Conservation (phyloP, 1,284 basidiomycete genomes). For the Hemileia vastatrix region DNA sequence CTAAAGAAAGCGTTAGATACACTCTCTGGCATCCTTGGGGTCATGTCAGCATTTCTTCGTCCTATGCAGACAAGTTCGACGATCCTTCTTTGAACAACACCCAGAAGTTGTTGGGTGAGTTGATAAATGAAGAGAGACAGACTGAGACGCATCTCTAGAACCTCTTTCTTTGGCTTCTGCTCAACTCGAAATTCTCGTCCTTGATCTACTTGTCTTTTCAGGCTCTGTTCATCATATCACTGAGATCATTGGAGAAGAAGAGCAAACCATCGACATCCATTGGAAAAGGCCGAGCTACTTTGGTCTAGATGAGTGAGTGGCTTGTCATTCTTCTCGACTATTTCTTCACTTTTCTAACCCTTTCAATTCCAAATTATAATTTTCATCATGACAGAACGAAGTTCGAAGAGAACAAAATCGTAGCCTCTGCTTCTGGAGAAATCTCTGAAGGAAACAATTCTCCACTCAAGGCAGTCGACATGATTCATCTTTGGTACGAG, state of each 20-base stretch:
- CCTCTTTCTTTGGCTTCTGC: too few species aligned
- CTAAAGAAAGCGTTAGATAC: too few species aligned
- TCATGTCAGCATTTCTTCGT: too few species aligned
- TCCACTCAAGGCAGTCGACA: conserved; percentile 10
- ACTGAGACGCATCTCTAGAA: too few species aligned
- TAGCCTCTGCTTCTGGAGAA: conserved; percentile 12
- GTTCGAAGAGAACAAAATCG: background rate
- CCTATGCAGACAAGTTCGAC: conserved; percentile 5
- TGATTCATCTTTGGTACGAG: conserved; percentile 20
- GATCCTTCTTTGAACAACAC: conserved; percentile 9
- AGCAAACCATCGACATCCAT: conserved; percentile 12
- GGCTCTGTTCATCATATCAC: conserved; percentile 5
- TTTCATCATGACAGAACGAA: background rate
- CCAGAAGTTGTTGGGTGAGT: conserved; percentile 11
- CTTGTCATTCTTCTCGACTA: background rate
- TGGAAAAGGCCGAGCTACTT: conserved; percentile 4
- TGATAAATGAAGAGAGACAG: too few species aligned
- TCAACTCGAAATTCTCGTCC: too few species aligned
- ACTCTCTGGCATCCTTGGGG: too few species aligned
- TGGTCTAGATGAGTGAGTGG: conserved; percentile 1
- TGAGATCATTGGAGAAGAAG: conserved; percentile 16
- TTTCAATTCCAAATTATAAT: background rate
- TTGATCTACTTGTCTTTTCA: too few species aligned
- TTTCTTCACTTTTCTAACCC: background rate
- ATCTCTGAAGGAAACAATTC: conserved; percentile 2